Evolutionary conservation across 129 eudicot genomes (phyloP).

Genomic region (Ambrosia artemisiifolia): DNA sequence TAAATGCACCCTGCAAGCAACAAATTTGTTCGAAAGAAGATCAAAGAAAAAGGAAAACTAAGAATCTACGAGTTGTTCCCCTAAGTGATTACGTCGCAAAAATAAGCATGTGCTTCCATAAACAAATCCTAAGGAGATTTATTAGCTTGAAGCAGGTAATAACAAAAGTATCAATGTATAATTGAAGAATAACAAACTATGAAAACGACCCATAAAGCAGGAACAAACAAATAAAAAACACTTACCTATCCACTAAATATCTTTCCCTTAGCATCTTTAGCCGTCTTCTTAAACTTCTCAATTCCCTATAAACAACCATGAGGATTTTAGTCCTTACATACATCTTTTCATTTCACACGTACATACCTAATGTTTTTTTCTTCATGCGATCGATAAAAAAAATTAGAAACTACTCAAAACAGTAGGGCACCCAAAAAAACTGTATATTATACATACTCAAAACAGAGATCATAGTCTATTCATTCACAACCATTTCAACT

Average conservation of each 20-base stretch:
- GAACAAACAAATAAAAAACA: not conserved
- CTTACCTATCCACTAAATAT: constrained; percentile 74
- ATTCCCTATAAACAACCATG: constrained; percentile 63
- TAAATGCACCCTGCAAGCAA: constrained; percentile 87
- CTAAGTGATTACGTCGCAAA: no score
- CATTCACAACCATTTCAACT: not conserved
- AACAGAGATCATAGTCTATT: not conserved
- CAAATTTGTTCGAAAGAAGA: not conserved
- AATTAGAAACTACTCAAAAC: not conserved
- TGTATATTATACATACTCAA: no score
- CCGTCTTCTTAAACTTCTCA: constrained; percentile 85
- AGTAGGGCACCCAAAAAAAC: no score
- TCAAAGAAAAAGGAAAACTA: constrained; percentile 13
- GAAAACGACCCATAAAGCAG: not conserved
- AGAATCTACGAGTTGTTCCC: not conserved
- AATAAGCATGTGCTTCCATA: not conserved
- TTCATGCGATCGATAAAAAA: not conserved
- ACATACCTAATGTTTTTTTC: not conserved
- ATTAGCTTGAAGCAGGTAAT: not conserved
- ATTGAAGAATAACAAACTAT: not conserved
- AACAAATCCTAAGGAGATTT: no score
- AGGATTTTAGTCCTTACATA: constrained; percentile 1
- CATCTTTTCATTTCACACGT: not conserved
- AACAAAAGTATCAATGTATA: not conserved
- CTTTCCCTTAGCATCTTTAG: constrained; percentile 72